Evolutionary conservation across 371 early-diverging fungal species (phyloP).

Genomic region (Parasitella parasitica): DNA sequence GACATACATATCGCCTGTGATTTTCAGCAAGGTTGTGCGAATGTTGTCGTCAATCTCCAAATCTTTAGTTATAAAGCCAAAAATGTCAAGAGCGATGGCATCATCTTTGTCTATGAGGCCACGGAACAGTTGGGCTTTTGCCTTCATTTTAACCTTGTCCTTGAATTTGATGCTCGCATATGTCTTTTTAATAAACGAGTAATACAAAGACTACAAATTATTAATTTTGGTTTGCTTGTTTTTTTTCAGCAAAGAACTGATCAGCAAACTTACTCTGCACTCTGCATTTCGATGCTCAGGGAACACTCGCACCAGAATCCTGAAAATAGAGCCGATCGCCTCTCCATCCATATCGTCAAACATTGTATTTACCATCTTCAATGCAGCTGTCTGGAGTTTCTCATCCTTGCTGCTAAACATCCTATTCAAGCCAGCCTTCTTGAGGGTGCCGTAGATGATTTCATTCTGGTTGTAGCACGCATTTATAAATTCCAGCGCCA

Average conservation of each 20-base stretch:
- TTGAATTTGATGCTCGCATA: not conserved
- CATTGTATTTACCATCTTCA: slow-evolving; percentile 53
- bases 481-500: slow-evolving; percentile 57
- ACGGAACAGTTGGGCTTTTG: slow-evolving; percentile 9
- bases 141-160: not conserved
- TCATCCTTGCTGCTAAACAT: slow-evolving; percentile 4
- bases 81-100: slow-evolving; percentile 48
- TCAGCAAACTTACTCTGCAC: slow-evolving; percentile 51
- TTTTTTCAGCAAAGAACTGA: too few relatives aligned
- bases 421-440: slow-evolving; percentile 40
- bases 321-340: slow-evolving; percentile 47
- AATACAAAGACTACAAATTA: slow-evolving; percentile 30
- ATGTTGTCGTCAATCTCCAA: slow-evolving; percentile 38
- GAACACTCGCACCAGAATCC: slow-evolving; percentile 30
- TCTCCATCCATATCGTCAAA: slow-evolving; percentile 32
- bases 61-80: slow-evolving; percentile 47
- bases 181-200: slow-evolving; percentile 21
- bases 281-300: slow-evolving; percentile 40
- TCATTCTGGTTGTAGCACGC: slow-evolving; percentile 47
- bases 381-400: slow-evolving; percentile 42
- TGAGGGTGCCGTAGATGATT: slow-evolving; percentile 48
- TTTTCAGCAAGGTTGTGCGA: slow-evolving; percentile 37
- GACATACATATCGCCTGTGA: slow-evolving; percentile 61
- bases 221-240: not conserved
- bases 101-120: slow-evolving; percentile 61